A percentile compares a stretch with the other conserved stretches of the same genome.
These are phyloP conservation scores for Hyaloscypha finlandica DNA, from an alignment of 495 filamentous ascomycete species.

Conservation along the genomic window DNA sequence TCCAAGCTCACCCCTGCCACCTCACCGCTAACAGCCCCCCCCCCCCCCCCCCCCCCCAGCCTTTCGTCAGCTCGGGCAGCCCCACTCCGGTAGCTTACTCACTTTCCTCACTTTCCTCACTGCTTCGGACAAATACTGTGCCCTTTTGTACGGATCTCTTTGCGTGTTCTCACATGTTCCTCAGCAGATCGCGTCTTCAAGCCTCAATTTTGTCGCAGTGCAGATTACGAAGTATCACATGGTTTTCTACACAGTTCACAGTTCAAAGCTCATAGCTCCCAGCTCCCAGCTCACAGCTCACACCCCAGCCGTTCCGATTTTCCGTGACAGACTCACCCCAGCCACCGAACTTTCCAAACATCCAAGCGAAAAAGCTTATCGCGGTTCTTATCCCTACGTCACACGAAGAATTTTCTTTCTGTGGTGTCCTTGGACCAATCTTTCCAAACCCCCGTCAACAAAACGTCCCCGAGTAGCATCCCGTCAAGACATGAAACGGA, in stretches of 20 bases:
- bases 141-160: neutral
- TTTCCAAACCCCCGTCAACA: neutral
- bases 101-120: neutral
- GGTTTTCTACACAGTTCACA: too few species aligned
- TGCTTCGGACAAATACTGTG: neutral
- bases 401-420: neutral
- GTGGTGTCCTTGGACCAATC: neutral
- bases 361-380: neutral
- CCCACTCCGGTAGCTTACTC: neutral
- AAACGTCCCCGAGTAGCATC: neutral
- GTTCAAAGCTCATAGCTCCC: too few species aligned
- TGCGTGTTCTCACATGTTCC: neutral
- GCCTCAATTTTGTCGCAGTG: neutral
- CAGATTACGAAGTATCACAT: too few species aligned
- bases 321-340: neutral
- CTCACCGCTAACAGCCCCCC: neutral
- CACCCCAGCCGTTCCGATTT: neutral
- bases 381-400: neutral
- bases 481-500: neutral
- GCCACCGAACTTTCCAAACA: neutral
- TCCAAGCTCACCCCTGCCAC: neutral
- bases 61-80: neutral
- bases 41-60: neutral
- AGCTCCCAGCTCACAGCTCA: too few species aligned
- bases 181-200: neutral